A percentile compares a stretch with the other conserved stretches of the same genome.
phyloP scores from a whole-genome alignment of 73 alveolate species.

The Tetrahymena malaccensis region DNA sequence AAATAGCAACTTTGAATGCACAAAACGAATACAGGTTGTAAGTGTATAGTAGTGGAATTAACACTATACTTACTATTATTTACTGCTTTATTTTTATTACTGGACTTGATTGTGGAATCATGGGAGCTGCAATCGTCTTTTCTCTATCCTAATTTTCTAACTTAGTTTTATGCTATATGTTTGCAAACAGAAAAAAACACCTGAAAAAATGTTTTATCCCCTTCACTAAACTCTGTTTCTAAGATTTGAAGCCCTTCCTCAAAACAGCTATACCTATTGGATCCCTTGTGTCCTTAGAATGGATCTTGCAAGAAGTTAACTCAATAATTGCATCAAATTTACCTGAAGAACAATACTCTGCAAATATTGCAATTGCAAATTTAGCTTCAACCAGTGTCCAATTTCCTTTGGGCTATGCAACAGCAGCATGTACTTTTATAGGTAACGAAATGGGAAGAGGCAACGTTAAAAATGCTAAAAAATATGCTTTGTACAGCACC shows the following conservation, averaged over 20 bases:
- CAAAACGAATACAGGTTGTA: not conserved
- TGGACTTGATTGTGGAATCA: not conserved
- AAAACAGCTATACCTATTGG: conserved; percentile 28
- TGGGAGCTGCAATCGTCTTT: not conserved
- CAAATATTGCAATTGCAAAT: not conserved
- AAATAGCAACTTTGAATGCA: not conserved
- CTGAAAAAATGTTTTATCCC: not conserved
- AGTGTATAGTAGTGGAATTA: not conserved
- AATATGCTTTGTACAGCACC: not conserved
- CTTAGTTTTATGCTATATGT: not conserved
- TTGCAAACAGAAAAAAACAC: not conserved
- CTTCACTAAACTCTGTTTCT: not conserved
- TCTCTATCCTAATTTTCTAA: not conserved
- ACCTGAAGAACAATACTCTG: not conserved
- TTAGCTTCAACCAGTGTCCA: not conserved
- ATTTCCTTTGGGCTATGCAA: conserved; percentile 24
- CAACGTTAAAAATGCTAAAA: conserved; percentile 2
- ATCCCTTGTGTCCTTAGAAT: conserved; percentile 5
- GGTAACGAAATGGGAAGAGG: conserved; percentile 40
- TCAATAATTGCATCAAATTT: not conserved
- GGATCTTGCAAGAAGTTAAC: conserved; percentile 7
- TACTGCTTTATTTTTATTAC: conserved; percentile 2
- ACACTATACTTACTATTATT: not conserved
- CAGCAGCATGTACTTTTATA: conserved; percentile 27
- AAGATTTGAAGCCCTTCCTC: not conserved